A percentile compares a stretch with the other conserved stretches of the same genome.
Conservation (phyloP, 495 filamentous ascomycete species). For the Annulohypoxylon bovei region DNA sequence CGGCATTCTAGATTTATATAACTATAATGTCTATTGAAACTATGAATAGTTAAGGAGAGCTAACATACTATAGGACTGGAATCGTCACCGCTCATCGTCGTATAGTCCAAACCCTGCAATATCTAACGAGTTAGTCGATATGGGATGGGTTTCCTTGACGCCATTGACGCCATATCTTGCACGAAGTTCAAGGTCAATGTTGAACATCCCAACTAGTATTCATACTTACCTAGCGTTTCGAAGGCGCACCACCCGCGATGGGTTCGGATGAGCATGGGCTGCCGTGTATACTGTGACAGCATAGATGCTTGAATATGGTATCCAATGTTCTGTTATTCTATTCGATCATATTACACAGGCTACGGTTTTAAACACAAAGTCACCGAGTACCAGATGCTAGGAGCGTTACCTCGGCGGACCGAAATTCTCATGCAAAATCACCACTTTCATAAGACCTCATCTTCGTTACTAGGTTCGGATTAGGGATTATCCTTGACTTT, state of each 20-base stretch:
- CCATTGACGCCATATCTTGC: conserved; percentile 1
- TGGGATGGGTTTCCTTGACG: neutral
- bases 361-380: neutral
- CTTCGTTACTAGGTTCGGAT: neutral
- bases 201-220: neutral
- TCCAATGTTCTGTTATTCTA: neutral
- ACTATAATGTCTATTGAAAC: neutral
- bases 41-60: neutral
- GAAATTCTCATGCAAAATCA: neutral
- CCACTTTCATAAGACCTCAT: neutral
- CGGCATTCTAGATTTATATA: neutral
- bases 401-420: neutral
- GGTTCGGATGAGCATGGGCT: conserved; percentile 4
- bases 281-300: conserved; percentile 20
- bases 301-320: neutral
- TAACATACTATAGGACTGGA: neutral
- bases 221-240: neutral
- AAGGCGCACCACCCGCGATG: neutral
- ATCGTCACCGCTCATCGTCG: neutral
- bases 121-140: neutral
- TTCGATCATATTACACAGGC: neutral
- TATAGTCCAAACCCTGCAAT: neutral
- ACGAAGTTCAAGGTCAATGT: neutral
- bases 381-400: neutral
- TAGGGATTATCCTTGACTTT: conserved; percentile 18